Percentiles rank a stretch among this genome's conserved stretches.
Conservation (phyloP, 164 flowering plant genomes). For the Annona squamosa region DNA sequence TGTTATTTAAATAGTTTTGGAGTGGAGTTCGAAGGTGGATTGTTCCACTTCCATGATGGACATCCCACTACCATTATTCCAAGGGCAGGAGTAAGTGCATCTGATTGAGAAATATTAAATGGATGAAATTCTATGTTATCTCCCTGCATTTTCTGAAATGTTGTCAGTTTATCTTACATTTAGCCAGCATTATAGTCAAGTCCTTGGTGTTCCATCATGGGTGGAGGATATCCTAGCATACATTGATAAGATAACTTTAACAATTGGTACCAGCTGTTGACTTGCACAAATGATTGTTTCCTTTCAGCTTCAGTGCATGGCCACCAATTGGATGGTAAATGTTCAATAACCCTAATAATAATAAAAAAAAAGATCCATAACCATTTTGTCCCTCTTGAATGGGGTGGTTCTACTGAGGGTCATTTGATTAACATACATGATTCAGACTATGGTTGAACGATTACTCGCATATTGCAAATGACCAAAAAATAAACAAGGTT, state of each 20-base stretch:
- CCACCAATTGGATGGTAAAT: neutral
- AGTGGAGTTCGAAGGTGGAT: conserved; percentile 75
- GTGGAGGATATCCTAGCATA: neutral
- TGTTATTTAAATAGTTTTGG: conserved; percentile 77
- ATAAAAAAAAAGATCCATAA: neutral
- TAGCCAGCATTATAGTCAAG: neutral
- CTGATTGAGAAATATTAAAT: neutral
- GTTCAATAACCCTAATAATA: no score
- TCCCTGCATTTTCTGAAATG: neutral
- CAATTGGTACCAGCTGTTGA: neutral
- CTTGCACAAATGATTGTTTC: neutral
- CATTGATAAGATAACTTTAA: neutral
- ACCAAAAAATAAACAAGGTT: neutral
- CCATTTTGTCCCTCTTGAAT: neutral
- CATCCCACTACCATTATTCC: conserved; percentile 66
- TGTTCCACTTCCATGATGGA: conserved; percentile 87
- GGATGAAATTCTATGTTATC: neutral
- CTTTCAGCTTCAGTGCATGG: neutral
- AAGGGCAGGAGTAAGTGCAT: conserved; percentile 69
- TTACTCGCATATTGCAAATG: neutral
- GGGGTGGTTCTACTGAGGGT: neutral
- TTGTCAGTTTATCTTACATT: neutral
- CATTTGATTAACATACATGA: neutral
- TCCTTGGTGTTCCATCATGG: neutral
- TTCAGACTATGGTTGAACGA: neutral